Evolutionary conservation across 2,329 filamentous ascomycete genomes (phyloP), one percentile per base, ranked within the genome.

Genomic region (Fusarium sp.): DNA sequence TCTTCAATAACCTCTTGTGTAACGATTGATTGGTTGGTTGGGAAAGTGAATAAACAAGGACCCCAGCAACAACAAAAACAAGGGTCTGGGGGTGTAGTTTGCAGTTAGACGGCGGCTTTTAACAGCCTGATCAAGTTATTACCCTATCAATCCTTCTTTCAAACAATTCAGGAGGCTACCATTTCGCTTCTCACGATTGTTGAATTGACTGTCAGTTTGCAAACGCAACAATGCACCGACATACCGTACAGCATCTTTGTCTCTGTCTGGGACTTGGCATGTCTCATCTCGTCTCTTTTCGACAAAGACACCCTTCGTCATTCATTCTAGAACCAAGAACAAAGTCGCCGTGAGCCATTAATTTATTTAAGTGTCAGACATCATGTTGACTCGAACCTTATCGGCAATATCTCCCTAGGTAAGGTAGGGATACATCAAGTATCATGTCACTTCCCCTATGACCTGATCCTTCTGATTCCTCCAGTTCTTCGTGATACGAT

Each of bases 41-140:
- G 50, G 54, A 64, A 65, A 56, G 30, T 31, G 47, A 56, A 55
- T 54, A 67, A 70, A 57, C 51, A 49, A 56, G 46, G 53, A 20
- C 28, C 53, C 62, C 45, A 30, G 56, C 13, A 58, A 55, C 15
- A 31, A 26, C 12, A 38, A n/a, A 11, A 51, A n/a, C 42, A 36
- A 47, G 55, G 57, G 13, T 36, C 36, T 31, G 36, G 47, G 57
- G 26, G 18, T 12, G 33, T 12, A 46, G 51, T 23, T 23, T 20
- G 16, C 33, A 38, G 58, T 36, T 31, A 40, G 47, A 34, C 62
- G 54, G 60, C 18, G 16, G 42, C 26, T 15, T 52, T 47, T 65
- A 59, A 53, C 40, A 52, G 26, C 45, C 59, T 18, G 26, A 59
- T 65, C 45, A 30, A 65, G 60, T 20, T 62, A 45, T 58, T 40